Conservation (phyloP, 176 grass and related monocot genomes). For the Musa troglodytarum region DNA sequence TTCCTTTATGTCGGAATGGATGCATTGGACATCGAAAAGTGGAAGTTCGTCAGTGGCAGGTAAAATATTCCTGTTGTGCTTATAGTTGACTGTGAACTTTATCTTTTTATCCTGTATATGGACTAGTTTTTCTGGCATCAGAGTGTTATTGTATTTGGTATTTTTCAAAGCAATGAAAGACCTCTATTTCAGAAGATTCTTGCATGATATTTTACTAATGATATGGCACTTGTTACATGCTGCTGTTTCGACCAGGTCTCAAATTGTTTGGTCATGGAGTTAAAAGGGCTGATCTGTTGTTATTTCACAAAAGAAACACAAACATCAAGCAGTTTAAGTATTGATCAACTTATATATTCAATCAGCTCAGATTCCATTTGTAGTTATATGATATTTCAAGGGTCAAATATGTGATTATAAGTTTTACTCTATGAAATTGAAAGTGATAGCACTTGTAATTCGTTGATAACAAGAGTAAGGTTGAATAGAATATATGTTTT, state of each 20-base stretch:
- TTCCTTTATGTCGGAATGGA: constrained; percentile 99
- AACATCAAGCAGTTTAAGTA: neutral
- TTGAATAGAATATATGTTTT: too few relatives aligned
- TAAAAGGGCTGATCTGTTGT: neutral
- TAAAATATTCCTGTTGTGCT: constrained; percentile 4
- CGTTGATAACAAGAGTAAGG: neutral
- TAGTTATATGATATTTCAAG: neutral
- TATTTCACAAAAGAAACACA: neutral
- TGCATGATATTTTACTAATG: neutral
- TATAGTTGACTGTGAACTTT: neutral
- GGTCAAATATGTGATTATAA: too few relatives aligned
- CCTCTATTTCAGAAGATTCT: neutral
- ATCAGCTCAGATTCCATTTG: neutral
- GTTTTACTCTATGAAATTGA: neutral
- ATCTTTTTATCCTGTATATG: neutral
- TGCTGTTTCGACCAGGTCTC: neutral
- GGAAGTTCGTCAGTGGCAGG: constrained; percentile 85
- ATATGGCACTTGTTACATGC: neutral
- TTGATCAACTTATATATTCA: neutral
- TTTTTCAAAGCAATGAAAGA: neutral
- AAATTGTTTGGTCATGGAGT: neutral
- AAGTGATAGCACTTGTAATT: neutral
- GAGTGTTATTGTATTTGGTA: neutral
- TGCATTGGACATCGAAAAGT: constrained; percentile 95
- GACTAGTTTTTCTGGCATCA: too few relatives aligned